Evolutionary conservation across 495 filamentous ascomycete genomes (phyloP), one percentile per base, ranked within the genome.

Genomic region (Aspergillus diversus): DNA sequence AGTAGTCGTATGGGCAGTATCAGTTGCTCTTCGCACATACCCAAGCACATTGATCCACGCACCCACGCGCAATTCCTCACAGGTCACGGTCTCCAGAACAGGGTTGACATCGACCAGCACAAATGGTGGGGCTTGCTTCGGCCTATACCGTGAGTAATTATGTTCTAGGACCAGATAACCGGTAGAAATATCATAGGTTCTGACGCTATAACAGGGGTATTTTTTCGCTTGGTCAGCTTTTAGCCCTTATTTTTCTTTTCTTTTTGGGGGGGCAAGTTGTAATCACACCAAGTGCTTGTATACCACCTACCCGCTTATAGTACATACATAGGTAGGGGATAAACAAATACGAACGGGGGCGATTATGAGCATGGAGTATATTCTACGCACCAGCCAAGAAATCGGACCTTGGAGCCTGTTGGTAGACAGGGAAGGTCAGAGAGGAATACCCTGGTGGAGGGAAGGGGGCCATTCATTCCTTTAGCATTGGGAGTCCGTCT

Each of bases 11-110:
- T n/a, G 21, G 8, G 47, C 1, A 50, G 16, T 27, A 50, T 17
- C 63, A 39, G 34, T 16, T 31, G 17, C 5, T 34, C 71, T 70
- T 63, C 69, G 81, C 39, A 96, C 80, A 73, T 97, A 97, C 3
- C 94, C 95, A 57, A 97, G 83, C 0, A 97, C 84, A 73, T 97
- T 95, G 17, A 97, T 71, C 95, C 95, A 99, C 52, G 89, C 84
- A n/a, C 95, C 95, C 6, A 89, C 77, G 46, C 86, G 80, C 57
- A 87, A 81, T 33, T 91, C 86, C 56, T 88, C 85, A 33, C 82
- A 71, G 21, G 86, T 86, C 60, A 93, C 67, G 17, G 76, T 79
- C 59, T 86, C 83, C 5, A 97, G 80, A 15, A 96, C 71, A 55
- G 91, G 84, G 52, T 86, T 82, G 52, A 96, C 83, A 70, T 93